Percentiles rank a stretch among this genome's conserved stretches.
phyloP scores from a whole-genome alignment of 2,329 filamentous ascomycete genomes.

The Chaetothyriales sp. region DNA sequence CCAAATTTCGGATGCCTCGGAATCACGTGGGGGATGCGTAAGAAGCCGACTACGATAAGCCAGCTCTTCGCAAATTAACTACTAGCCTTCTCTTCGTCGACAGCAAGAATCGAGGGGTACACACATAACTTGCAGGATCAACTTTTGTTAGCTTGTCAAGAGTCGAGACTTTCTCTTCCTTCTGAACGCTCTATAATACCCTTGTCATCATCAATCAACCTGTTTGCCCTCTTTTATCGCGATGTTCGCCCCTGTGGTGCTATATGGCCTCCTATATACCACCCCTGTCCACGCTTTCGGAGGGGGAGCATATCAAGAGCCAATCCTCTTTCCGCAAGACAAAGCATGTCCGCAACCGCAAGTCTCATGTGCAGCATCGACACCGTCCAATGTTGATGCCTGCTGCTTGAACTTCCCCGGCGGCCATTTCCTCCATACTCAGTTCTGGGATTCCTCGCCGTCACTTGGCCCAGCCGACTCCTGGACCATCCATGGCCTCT shows the following conservation, averaged over 20 bases:
- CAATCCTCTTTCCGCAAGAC: neutral
- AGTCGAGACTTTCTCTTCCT: no score
- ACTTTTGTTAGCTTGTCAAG: neutral
- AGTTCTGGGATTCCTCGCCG: conserved; percentile 63
- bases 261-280: neutral
- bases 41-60: no score
- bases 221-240: neutral
- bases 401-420: conserved; percentile 65
- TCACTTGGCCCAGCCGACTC: conserved; percentile 51
- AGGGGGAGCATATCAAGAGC: neutral
- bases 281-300: neutral
- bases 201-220: no score
- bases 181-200: neutral
- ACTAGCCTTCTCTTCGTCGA: neutral
- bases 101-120: neutral
- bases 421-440: conserved; percentile 58
- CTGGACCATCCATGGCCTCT: conserved; percentile 64
- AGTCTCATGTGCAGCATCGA: conserved; percentile 12
- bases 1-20: no score
- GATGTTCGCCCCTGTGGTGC: neutral
- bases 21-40: no score
- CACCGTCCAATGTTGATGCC: conserved; percentile 32
- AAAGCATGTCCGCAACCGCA: neutral
- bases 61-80: no score
- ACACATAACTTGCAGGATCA: neutral